phyloP scores from a whole-genome alignment of 352 stramenopile species.

The Phytopythium oedochilum region DNA sequence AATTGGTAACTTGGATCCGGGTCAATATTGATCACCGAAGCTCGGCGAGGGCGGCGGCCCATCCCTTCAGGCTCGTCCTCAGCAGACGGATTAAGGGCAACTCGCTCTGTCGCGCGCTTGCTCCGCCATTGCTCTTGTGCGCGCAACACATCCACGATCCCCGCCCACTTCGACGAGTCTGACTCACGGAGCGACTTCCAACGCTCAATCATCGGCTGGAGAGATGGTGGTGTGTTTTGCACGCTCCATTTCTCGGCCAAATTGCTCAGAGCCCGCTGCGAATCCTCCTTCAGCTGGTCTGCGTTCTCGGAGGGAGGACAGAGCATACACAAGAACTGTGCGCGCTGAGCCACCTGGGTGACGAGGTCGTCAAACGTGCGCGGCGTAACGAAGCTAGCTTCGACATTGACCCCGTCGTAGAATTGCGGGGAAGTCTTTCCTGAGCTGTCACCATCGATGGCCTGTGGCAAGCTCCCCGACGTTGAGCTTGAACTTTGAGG shows the following conservation, averaged over 20 bases:
- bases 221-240: constrained; percentile 71
- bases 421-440: constrained; percentile 1
- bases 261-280: constrained; percentile 71
- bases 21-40: neutral
- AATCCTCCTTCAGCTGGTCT: constrained; percentile 57
- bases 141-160: constrained; percentile 77
- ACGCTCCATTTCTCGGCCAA: constrained; percentile 84
- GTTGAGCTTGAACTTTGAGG: neutral
- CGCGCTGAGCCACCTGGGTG: constrained; percentile 58
- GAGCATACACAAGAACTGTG: constrained; percentile 70
- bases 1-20: constrained; percentile 25
- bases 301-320: constrained; percentile 69
- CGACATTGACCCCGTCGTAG: constrained; percentile 32
- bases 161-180: constrained; percentile 83
- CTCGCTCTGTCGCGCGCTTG: neutral
- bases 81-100: neutral
- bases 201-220: constrained; percentile 84
- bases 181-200: constrained; percentile 74
- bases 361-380: constrained; percentile 67
- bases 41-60: neutral
- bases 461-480: neutral
- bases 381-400: constrained; percentile 56
- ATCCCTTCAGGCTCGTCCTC: neutral
- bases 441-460: neutral
- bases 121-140: constrained; percentile 64